Conservation (phyloP, 305 asterid species). For the Rubia tinctorum region DNA sequence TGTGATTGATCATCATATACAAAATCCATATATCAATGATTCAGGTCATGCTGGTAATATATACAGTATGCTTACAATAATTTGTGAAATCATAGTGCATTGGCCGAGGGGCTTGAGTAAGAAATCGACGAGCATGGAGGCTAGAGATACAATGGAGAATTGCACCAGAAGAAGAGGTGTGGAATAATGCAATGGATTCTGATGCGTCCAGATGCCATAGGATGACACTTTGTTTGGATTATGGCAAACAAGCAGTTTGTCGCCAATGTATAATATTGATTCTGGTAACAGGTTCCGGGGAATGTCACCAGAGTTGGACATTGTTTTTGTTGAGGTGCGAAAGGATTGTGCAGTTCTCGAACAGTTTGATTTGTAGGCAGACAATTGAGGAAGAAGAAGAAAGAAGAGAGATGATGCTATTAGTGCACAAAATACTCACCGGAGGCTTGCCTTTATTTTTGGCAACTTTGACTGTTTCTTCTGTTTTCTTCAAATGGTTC, state of each 20-base stretch:
- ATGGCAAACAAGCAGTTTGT: constrained; percentile 12
- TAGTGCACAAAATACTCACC: not conserved
- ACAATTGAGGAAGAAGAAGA: not conserved
- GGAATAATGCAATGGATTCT: constrained; percentile 47
- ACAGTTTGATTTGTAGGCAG: not conserved
- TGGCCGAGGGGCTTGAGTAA: constrained; percentile 72
- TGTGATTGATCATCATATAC: not conserved
- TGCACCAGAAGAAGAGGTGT: constrained; percentile 64
- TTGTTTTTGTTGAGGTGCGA: not conserved
- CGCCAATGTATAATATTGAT: not conserved
- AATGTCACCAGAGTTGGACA: not conserved
- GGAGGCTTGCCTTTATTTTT: not conserved
- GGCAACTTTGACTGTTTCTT: not conserved
- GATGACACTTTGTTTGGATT: constrained; percentile 14
- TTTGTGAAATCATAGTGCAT: constrained; percentile 59
- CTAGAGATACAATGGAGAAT: constrained; percentile 44
- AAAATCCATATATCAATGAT: not conserved
- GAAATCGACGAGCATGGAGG: constrained; percentile 43
- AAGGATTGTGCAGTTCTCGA: not conserved
- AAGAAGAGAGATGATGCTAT: not conserved
- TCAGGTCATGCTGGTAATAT: not conserved
- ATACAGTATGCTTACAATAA: constrained; percentile 58
- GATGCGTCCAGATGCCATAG: constrained; percentile 24
- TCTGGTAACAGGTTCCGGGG: not conserved
- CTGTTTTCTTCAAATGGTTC: not conserved